These are phyloP conservation scores for Huntiella decipiens DNA, from an alignment of 2,329 filamentous ascomycete species.

Conservation along the genomic window DNA sequence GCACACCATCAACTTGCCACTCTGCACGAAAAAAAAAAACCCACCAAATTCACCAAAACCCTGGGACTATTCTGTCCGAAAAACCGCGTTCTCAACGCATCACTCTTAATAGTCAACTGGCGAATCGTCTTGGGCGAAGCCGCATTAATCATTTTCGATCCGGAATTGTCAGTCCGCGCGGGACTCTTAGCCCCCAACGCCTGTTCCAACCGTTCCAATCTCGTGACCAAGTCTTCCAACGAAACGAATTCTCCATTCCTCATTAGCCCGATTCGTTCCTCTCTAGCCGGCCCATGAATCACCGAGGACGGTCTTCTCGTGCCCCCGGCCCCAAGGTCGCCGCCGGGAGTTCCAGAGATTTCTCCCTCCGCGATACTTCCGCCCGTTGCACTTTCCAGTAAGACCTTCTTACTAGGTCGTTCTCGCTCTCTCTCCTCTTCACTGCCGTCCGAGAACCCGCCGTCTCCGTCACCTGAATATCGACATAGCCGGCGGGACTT, in stretches of 20 bases:
- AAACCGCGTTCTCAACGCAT: slow-evolving; percentile 27
- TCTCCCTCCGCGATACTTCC: not conserved
- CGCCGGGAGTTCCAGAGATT: not conserved
- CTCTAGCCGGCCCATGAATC: too few relatives aligned
- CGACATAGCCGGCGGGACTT: slow-evolving; percentile 35
- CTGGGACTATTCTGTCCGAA: slow-evolving; percentile 35
- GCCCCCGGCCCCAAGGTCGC: not conserved
- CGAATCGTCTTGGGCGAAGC: slow-evolving; percentile 28
- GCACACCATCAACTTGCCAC: not conserved
- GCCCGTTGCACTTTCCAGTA: not conserved
- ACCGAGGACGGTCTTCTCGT: too few relatives aligned
- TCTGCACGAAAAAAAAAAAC: slow-evolving; percentile 12
- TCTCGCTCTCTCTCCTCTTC: slow-evolving; percentile 20
- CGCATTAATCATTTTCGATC: slow-evolving; percentile 15
- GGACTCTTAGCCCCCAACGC: slow-evolving; percentile 26
- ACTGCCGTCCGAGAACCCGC: slow-evolving; percentile 30
- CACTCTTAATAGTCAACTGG: slow-evolving; percentile 29
- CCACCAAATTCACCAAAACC: slow-evolving; percentile 34
- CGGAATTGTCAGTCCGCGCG: slow-evolving; percentile 18
- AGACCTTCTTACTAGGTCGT: slow-evolving; percentile 16
- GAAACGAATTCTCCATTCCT: slow-evolving; percentile 16
- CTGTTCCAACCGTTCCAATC: slow-evolving; percentile 36
- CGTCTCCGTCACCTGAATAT: slow-evolving; percentile 29
- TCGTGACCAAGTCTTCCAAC: slow-evolving; percentile 28
- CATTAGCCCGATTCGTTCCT: slow-evolving; percentile 7